Evolutionary conservation across 345 rosid species (phyloP).

Genomic region (Gossypium anomalum): DNA sequence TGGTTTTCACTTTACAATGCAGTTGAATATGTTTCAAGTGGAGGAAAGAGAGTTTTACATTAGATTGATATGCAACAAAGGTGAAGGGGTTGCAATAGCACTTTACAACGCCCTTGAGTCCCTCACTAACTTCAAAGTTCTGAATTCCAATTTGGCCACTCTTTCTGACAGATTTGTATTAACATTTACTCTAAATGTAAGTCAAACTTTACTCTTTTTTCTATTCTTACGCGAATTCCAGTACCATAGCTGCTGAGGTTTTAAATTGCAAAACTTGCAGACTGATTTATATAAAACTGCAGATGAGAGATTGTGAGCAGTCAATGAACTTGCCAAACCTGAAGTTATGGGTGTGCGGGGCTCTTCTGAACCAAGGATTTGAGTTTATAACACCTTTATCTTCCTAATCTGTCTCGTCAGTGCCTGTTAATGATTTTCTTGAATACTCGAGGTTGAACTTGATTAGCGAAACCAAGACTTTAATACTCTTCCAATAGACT

Average conservation of each 20-base stretch:
- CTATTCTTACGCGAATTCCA: neutral
- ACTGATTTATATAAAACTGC: slow-evolving; percentile 7
- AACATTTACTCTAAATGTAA: slow-evolving; percentile 61
- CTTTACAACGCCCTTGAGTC: slow-evolving; percentile 78
- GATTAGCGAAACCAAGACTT: too few species aligned
- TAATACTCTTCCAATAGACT: too few species aligned
- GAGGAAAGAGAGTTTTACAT: slow-evolving; percentile 68
- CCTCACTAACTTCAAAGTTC: slow-evolving; percentile 54
- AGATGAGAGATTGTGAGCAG: slow-evolving; percentile 49
- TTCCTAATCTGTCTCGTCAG: neutral
- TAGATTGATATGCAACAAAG: slow-evolving; percentile 54
- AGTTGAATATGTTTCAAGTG: slow-evolving; percentile 76
- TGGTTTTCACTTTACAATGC: neutral
- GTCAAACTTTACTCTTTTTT: slow-evolving; percentile 14
- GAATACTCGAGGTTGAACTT: too few species aligned
- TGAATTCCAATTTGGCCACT: slow-evolving; percentile 63
- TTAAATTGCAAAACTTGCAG: neutral
- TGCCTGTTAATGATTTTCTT: neutral
- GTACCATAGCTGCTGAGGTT: too few species aligned
- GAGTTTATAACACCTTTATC: slow-evolving; percentile 26
- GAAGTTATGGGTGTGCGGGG: slow-evolving; percentile 67
- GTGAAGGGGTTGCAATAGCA: slow-evolving; percentile 53
- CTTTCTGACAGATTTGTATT: slow-evolving; percentile 46
- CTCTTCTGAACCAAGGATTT: slow-evolving; percentile 77
- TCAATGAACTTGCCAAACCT: slow-evolving; percentile 52